phyloP scores from a whole-genome alignment of 2,329 filamentous ascomycete genomes.

The Diaporthe amygdali region DNA sequence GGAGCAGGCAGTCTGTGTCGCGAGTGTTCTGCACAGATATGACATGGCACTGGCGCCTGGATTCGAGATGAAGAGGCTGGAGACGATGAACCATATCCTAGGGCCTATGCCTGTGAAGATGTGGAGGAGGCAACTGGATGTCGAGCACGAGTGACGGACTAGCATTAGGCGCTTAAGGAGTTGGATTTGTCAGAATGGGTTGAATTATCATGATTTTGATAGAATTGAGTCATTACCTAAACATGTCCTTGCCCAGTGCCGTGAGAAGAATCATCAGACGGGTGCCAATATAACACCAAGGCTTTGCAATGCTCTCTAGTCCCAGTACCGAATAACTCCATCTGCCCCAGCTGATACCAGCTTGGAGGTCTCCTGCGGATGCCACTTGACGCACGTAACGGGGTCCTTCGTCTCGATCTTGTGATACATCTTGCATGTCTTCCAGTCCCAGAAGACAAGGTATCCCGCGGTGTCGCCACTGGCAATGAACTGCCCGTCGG shows the following conservation, averaged over 20 bases:
- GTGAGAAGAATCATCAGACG: not conserved
- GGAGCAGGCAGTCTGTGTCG: slow-evolving; percentile 51
- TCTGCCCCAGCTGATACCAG: slow-evolving; percentile 89
- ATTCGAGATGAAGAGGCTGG: not conserved
- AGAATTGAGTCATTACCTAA: slow-evolving; percentile 18
- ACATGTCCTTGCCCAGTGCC: not conserved
- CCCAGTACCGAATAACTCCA: slow-evolving; percentile 90
- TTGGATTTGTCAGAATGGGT: not conserved
- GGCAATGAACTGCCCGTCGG: slow-evolving; percentile 89
- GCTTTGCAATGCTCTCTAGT: slow-evolving; percentile 55
- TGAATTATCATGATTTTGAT: not conserved
- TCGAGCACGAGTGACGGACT: not conserved
- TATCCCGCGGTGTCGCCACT: slow-evolving; percentile 88
- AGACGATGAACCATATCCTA: slow-evolving; percentile 7
- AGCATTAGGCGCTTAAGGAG: slow-evolving; percentile 1
- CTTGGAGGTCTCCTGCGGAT: slow-evolving; percentile 97
- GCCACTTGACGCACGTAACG: slow-evolving; percentile 90
- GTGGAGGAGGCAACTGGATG: slow-evolving; percentile 8
- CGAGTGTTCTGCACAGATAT: slow-evolving; percentile 47
- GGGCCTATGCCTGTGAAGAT: slow-evolving; percentile 5
- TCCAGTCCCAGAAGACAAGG: slow-evolving; percentile 99
- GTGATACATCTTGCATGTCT: slow-evolving; percentile 98
- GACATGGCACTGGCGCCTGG: slow-evolving; percentile 35
- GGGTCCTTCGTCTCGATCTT: slow-evolving; percentile 89
- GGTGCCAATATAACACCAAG: not conserved